phyloP scores from a whole-genome alignment of 2,329 filamentous ascomycete genomes.

The Neofusicoccum sp. region DNA sequence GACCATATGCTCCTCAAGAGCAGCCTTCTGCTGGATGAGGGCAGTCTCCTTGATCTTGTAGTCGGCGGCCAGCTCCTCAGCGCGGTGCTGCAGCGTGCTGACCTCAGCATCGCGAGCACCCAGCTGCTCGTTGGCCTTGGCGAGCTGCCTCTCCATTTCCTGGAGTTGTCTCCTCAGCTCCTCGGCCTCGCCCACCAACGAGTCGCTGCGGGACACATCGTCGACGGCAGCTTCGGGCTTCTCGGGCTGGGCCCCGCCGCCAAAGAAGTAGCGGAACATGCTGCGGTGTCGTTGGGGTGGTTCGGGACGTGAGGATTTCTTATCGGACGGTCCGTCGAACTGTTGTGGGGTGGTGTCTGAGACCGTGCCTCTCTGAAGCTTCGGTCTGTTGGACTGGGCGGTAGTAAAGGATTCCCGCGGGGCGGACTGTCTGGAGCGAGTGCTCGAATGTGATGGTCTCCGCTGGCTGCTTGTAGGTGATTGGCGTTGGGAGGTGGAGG shows the following conservation, averaged over 20 bases:
- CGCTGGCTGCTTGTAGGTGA: neutral
- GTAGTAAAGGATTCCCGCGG: neutral
- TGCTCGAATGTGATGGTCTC: neutral
- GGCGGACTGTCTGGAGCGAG: neutral
- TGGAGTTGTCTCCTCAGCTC: conserved; percentile 17
- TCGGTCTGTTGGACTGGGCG: neutral
- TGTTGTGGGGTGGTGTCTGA: conserved; percentile 27
- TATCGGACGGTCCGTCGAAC: conserved; percentile 22
- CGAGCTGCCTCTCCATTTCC: conserved; percentile 26
- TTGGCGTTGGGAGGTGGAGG: conserved; percentile 25
- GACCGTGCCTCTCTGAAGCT: neutral
- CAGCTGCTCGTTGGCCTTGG: conserved; percentile 33
- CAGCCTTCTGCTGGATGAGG: conserved; percentile 34
- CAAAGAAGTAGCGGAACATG: conserved; percentile 42
- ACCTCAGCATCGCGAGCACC: conserved; percentile 26
- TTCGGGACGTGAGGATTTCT: conserved; percentile 27
- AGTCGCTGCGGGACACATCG: conserved; percentile 2
- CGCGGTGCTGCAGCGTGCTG: conserved; percentile 31
- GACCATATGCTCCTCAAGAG: conserved; percentile 42
- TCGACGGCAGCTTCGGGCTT: conserved; percentile 19
- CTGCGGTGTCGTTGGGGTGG: conserved; percentile 29
- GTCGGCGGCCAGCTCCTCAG: conserved; percentile 22
- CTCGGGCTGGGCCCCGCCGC: conserved; percentile 21
- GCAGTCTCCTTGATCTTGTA: conserved; percentile 22
- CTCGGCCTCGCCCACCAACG: conserved; percentile 7